These are phyloP conservation scores for Trapa incisa DNA, from an alignment of 345 rosid species.

Conservation along the genomic window DNA sequence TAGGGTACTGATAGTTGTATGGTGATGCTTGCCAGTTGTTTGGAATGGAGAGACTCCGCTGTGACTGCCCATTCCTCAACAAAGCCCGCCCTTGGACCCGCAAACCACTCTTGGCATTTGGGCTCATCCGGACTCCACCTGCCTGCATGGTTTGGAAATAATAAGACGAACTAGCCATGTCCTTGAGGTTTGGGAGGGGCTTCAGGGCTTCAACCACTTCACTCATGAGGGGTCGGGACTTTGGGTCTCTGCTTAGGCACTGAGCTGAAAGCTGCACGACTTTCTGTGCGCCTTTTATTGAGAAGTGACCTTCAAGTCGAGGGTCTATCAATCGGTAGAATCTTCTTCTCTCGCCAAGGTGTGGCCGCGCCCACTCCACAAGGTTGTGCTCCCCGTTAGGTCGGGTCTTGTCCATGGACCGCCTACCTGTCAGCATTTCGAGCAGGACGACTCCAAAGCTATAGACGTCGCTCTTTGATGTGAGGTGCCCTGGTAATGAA, in stretches of 20 bases:
- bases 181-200: conserved; percentile 72
- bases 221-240: conserved; percentile 82
- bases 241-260: conserved; percentile 89
- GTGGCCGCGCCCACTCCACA: conserved; percentile 89
- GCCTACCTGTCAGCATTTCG: conserved; percentile 73
- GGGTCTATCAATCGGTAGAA: conserved; percentile 69
- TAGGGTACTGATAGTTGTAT: conserved; percentile 22
- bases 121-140: conserved; percentile 11
- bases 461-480: conserved; percentile 77
- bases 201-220: conserved; percentile 67
- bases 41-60: conserved; percentile 29
- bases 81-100: conserved; percentile 25
- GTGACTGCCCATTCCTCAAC: conserved; percentile 27
- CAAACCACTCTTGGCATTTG: conserved; percentile 20
- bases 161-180: conserved; percentile 41
- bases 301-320: conserved; percentile 89
- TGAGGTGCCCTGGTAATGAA: conserved; percentile 44
- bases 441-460: conserved; percentile 83
- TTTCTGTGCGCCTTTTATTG: conserved; percentile 79
- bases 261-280: conserved; percentile 71
- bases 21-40: conserved; percentile 32
- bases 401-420: conserved; percentile 82
- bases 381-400: conserved; percentile 92
- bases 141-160: conserved; percentile 25
- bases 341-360: conserved; percentile 68